Base-by-base conservation (phyloP, 768 basidiomycete genomes). In the Termitomyces sp. region DNA sequence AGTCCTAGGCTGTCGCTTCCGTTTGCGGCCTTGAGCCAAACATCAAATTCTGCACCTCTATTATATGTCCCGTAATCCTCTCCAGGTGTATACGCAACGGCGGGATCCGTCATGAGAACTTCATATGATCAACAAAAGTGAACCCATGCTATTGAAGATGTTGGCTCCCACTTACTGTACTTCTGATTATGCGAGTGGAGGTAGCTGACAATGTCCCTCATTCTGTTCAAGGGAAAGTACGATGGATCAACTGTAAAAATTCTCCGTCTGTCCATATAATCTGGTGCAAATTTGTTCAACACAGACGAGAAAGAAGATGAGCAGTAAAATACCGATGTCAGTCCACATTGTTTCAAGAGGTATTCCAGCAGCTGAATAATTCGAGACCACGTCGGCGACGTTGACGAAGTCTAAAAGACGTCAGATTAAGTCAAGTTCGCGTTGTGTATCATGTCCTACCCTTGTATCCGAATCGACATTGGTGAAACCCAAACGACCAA, bases 341-440 rank as follows among this genome's bases (percentile, higher is more conserved):
- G 86, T 87, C 87, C 87, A 88, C 86, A 88, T 88, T 0, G 86
- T 87, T 68, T 90, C 86, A 4, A 88, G 76, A 7, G 87, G 87
- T 53, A 90, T 88, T 4, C 69, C 66, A 0, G 85, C 84, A 1
- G 70, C 76, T 1, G 83, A 78, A 60, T 88, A 88, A 65, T 80
- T 84, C 0, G 78, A 68, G 55, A 88, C 81, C 4, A 88, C 87
- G 36, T 73, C 69, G 0, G 85, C 80, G 1, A 88, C 84, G 32
- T 86, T 80, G 27, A 86, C 71, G 46, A 77, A 87, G 63, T 86
- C 86, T 86, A 43, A 29, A 24, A 18, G 20, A 22, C 13, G 5
- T 31, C 29, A 31, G 47, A n/a, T 32, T 5, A 12, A 44, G 4
- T 36, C 24, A 12, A 22, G 12, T 37, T 41, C n/a, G 7, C 24